phyloP scores from a whole-genome alignment of 2,329 filamentous ascomycete species.

The Epichloe elymi region DNA sequence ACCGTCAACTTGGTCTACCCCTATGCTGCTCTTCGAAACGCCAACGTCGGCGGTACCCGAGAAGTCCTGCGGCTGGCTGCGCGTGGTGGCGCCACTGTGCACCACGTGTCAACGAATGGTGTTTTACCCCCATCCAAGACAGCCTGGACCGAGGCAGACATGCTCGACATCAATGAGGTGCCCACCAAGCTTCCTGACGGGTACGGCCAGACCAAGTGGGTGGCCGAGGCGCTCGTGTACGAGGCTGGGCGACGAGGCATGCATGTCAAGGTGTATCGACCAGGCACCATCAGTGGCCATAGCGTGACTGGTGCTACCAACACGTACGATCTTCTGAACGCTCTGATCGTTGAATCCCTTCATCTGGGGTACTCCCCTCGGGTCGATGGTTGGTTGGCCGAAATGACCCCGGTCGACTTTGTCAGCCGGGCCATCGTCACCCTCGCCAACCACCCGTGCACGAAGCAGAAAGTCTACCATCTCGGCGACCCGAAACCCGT shows the following conservation, averaged over 20 bases:
- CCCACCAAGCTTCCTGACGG: slow-evolving; percentile 57
- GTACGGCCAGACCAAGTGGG: slow-evolving; percentile 74
- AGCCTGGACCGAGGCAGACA: slow-evolving; percentile 58
- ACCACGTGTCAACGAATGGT: slow-evolving; percentile 71
- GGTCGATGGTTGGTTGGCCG: slow-evolving; percentile 61
- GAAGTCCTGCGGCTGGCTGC: slow-evolving; percentile 62
- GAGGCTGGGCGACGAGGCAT: slow-evolving; percentile 57
- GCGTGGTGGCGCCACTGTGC: slow-evolving; percentile 54
- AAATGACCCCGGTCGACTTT: slow-evolving; percentile 78
- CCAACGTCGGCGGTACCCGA: slow-evolving; percentile 68
- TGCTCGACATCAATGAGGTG: slow-evolving; percentile 54
- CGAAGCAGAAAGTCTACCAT: slow-evolving; percentile 56
- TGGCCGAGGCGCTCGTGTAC: slow-evolving; percentile 60
- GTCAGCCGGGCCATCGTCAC: slow-evolving; percentile 62
- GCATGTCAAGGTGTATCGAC: slow-evolving; percentile 57
- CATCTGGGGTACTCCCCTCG: slow-evolving; percentile 58
- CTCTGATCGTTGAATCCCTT: slow-evolving; percentile 64
- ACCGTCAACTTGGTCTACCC: slow-evolving; percentile 74
- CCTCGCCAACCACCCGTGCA: slow-evolving; percentile 49
- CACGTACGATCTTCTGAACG: slow-evolving; percentile 64
- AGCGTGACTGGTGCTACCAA: slow-evolving; percentile 64
- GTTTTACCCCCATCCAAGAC: slow-evolving; percentile 57
- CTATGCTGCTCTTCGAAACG: slow-evolving; percentile 59
- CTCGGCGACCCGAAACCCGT: slow-evolving; percentile 61
- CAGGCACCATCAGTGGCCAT: slow-evolving; percentile 68